A percentile compares a stretch with the other conserved stretches of the same genome.
Evolutionary conservation across 495 filamentous ascomycete species (phyloP).

Genomic region (Penicillium daleae): DNA sequence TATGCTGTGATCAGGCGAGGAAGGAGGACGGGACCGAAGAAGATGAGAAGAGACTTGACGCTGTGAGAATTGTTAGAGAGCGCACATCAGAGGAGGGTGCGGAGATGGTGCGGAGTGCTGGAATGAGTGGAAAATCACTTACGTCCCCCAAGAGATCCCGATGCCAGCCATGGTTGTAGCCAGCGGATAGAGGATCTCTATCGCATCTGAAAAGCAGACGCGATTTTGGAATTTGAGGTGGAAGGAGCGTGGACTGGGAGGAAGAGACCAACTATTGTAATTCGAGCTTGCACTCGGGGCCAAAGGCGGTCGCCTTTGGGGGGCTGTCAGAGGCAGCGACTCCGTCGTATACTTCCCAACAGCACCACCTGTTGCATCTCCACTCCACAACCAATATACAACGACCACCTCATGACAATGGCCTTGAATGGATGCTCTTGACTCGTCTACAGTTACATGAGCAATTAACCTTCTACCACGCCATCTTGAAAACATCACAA

Average conservation of each 20-base stretch:
- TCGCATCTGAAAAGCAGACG: not conserved
- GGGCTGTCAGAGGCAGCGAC: not conserved
- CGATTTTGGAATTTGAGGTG: not conserved
- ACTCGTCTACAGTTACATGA: not conserved
- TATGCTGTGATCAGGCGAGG: slow-evolving; percentile 74
- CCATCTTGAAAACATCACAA: not conserved
- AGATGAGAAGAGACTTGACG: slow-evolving; percentile 76
- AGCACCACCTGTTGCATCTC: too few species aligned
- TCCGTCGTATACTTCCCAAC: not conserved
- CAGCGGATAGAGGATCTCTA: not conserved
- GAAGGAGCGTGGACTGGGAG: not conserved
- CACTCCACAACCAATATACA: not conserved
- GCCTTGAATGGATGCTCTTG: not conserved
- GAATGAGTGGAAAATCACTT: slow-evolving; percentile 24
- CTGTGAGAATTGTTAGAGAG: slow-evolving; percentile 39
- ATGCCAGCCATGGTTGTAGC: slow-evolving; percentile 36
- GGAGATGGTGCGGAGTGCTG: not conserved
- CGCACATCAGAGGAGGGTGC: not conserved
- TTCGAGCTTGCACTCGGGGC: not conserved
- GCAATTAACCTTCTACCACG: not conserved
- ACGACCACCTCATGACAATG: not conserved
- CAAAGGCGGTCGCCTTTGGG: slow-evolving; percentile 8
- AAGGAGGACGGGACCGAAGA: slow-evolving; percentile 84
- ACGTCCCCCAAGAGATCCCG: slow-evolving; percentile 43
- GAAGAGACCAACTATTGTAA: not conserved